Base-by-base conservation (phyloP, 176 grass and related monocot species). In the Cenchrus purpureus region DNA sequence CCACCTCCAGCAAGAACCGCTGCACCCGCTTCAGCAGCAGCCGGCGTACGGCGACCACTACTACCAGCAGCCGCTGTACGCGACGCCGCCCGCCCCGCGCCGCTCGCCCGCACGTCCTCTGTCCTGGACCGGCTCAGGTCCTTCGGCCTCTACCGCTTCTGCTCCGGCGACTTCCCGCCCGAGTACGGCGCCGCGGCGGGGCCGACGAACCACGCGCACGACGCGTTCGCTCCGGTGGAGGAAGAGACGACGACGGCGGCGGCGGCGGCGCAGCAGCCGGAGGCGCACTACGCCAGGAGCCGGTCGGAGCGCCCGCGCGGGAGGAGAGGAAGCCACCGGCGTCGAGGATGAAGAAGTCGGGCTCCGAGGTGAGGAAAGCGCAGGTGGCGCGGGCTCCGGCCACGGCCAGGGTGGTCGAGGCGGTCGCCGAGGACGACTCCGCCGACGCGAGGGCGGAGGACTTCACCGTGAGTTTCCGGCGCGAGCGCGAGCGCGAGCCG, bases 51-150 rank as follows among this genome's bases (percentile, higher is more conserved):
- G 25, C 37, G 68, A 72, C 50, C 53, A 60, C 19, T 71, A 69
- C 51, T 25, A 69, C 28, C 19, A 76, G 53, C 62, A 48, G 32
- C 13, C 12, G 60, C 7, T 54, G 49, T 86, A 83, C 68, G 84
- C 52, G 9, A 53, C 82, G 13, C 58, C 87, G 3, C 50, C 71
- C 42, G 68, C 55, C 71, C 86, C 4, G 63, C 79, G 57, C 66
- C 89, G 77, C 77, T 89, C 32, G 61, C 79, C 67, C 79, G 91
- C 64, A 89, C 92, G 45, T 94, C 92, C 8, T 91, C 89, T 3
- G 86, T 90, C 13, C 89, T 95, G 0, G 89, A 95, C 65, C 89
- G 91, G 4, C 76, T 95, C 83, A 88, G 91, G 28, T 98, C 95
- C 20, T 14, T 98, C 60, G 83, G 83, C 50, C 84, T 98, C 44